Conservation (phyloP, 768 basidiomycete genomes). For the Fibroporia radiculosa region DNA sequence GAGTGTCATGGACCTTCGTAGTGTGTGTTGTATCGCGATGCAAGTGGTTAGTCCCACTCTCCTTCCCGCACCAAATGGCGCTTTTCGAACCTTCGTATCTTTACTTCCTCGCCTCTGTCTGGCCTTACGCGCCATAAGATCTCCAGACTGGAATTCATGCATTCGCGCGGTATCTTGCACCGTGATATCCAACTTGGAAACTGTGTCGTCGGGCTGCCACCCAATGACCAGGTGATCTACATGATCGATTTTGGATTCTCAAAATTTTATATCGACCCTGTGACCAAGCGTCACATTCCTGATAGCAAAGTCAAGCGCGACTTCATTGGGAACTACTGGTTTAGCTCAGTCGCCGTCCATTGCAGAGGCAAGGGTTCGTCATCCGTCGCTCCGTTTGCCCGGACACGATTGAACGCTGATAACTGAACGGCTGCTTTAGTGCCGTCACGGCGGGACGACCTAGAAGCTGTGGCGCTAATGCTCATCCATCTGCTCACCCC, state of each 20-base stretch:
- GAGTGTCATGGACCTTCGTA: constrained; percentile 58
- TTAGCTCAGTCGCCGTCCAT: constrained; percentile 70
- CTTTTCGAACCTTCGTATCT: background rate
- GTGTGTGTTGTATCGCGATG: constrained; percentile 67
- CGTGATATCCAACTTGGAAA: constrained; percentile 79
- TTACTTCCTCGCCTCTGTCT: background rate
- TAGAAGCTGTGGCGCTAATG: constrained; percentile 74
- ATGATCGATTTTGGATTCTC: constrained; percentile 88
- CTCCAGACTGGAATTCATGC: constrained; percentile 67
- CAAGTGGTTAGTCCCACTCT: constrained; percentile 50
- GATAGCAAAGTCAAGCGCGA: constrained; percentile 61
- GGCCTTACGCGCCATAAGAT: constrained; percentile 37
- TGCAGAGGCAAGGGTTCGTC: constrained; percentile 62
- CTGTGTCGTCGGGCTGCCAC: constrained; percentile 54
- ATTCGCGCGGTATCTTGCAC: constrained; percentile 63
- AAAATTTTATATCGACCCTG: constrained; percentile 64
- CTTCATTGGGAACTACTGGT: constrained; percentile 84
- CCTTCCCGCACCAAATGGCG: background rate
- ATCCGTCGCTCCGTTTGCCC: background rate
- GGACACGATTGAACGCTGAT: background rate
- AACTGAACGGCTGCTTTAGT: constrained; percentile 31
- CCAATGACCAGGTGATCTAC: constrained; percentile 55
- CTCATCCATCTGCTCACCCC: constrained; percentile 75
- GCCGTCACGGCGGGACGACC: constrained; percentile 71
- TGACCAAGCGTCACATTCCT: constrained; percentile 60